These are phyloP conservation scores for Candida berthetii DNA, from an alignment of 805 yeast genomes.

Conservation along the genomic window DNA sequence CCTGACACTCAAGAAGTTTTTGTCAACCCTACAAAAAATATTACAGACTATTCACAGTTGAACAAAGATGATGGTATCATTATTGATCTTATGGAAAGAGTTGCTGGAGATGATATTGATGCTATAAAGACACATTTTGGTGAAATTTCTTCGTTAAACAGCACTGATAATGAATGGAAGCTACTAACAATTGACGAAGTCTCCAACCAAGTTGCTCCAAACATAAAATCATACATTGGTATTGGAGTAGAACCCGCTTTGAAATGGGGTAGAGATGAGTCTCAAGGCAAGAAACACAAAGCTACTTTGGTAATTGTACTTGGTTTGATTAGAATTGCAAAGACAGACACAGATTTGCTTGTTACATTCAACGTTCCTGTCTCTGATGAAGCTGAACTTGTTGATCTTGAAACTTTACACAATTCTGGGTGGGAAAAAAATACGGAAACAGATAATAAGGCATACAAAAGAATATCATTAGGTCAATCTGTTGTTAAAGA, in stretches of 20 bases:
- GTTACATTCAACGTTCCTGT: slow-evolving; percentile 58
- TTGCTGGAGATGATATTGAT: slow-evolving; percentile 27
- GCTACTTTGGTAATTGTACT: slow-evolving; percentile 43
- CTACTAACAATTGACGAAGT: slow-evolving; percentile 21
- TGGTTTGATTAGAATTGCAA: slow-evolving; percentile 48
- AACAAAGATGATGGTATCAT: slow-evolving; percentile 49
- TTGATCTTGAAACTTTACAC: slow-evolving; percentile 14
- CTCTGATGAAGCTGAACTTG: slow-evolving; percentile 19
- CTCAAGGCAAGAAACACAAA: slow-evolving; percentile 12
- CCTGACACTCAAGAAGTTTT: slow-evolving; percentile 96
- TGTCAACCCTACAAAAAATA: slow-evolving; percentile 35
- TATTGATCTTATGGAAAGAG: slow-evolving; percentile 56
- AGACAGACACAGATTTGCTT: slow-evolving; percentile 53
- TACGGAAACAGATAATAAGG: slow-evolving; percentile 10
- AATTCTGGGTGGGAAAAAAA: slow-evolving; percentile 3
- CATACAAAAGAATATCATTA: slow-evolving; percentile 20
- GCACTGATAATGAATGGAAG: slow-evolving; percentile 23
- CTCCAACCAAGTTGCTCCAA: slow-evolving; percentile 3
- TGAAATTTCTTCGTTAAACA: slow-evolving; percentile 45
- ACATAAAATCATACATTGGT: slow-evolving; percentile 23
- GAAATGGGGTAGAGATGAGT: slow-evolving; percentile 44
- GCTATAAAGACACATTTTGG: slow-evolving; percentile 48
- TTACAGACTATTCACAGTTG: slow-evolving; percentile 25
- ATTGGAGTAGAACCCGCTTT: slow-evolving; percentile 36
- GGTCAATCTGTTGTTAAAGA: slow-evolving; percentile 19